Evolutionary conservation across 441 rosid genomes (phyloP).

Genomic region (Lepidium campestre): DNA sequence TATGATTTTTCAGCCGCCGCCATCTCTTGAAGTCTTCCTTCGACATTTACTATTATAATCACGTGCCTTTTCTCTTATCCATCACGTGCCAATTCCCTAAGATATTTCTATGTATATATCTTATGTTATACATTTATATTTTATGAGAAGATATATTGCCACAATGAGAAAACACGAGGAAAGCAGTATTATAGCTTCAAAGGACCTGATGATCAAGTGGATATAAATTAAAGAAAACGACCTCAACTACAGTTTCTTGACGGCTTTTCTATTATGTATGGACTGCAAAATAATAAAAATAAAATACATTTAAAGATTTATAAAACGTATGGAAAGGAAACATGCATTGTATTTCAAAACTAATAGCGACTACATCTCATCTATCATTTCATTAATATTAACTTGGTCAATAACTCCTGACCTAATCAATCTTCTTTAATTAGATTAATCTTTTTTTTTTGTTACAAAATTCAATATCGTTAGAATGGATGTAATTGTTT

Average conservation of each 20-base stretch:
- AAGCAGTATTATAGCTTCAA: neutral
- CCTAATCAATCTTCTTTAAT: neutral
- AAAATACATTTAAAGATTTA: neutral
- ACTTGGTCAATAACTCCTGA: neutral
- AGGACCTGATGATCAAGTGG: constrained; percentile 13
- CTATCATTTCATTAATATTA: neutral
- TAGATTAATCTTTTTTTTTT: no score
- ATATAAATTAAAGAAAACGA: neutral
- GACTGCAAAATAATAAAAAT: neutral
- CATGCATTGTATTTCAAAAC: neutral
- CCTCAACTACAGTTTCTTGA: neutral
- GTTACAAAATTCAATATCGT: no score
- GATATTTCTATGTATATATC: neutral
- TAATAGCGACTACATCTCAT: neutral
- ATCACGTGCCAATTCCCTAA: constrained; percentile 31
- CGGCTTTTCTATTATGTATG: neutral
- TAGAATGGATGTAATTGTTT: no score
- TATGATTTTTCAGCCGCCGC: constrained; percentile 17
- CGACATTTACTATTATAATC: constrained; percentile 23
- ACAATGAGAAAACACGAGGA: constrained; percentile 13
- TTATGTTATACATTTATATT: neutral
- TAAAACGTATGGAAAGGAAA: neutral
- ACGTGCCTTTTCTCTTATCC: constrained; percentile 30
- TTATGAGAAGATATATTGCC: neutral
- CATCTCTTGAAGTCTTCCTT: constrained; percentile 1